A percentile compares a stretch with the other conserved stretches of the same genome.
Evolutionary conservation across 176 grass and related monocot species (phyloP).

Genomic region (Areca catechu): DNA sequence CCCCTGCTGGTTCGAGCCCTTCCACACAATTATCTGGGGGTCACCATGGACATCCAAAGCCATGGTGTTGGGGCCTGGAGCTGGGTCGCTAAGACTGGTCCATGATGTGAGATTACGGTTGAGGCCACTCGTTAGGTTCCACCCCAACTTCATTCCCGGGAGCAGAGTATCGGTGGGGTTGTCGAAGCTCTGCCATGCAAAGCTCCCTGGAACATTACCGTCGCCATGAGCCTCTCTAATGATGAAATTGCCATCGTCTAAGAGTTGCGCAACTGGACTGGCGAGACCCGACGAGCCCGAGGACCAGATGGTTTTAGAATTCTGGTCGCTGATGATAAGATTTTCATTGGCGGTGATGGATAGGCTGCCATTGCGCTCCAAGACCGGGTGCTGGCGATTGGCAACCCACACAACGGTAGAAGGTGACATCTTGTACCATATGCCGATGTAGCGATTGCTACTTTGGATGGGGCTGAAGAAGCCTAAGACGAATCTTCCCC

Average conservation of each 20-base stretch:
- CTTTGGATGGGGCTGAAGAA: background rate
- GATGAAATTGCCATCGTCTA: slow-evolving; percentile 3
- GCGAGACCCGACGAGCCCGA: background rate
- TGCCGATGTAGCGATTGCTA: background rate
- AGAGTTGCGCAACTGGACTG: background rate
- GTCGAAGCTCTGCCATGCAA: slow-evolving; percentile 14
- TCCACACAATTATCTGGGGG: background rate
- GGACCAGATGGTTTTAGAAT: background rate
- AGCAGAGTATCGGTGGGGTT: slow-evolving; percentile 1
- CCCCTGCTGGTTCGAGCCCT: background rate
- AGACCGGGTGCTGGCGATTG: background rate
- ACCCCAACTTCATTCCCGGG: slow-evolving; percentile 6
- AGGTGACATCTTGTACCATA: slow-evolving; percentile 3
- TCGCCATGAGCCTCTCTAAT: background rate
- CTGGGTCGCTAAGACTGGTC: background rate
- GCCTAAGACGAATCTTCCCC: background rate
- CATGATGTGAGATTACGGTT: background rate
- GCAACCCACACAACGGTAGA: slow-evolving; percentile 3
- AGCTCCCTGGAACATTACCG: background rate
- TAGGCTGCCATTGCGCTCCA: background rate
- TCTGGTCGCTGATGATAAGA: slow-evolving; percentile 1
- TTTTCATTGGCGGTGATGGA: background rate
- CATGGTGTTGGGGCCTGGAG: background rate
- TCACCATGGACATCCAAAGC: background rate
- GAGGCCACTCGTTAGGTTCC: background rate